Conservation (phyloP, 176 grass and related monocot genomes). For the Cenchrus purpureus region DNA sequence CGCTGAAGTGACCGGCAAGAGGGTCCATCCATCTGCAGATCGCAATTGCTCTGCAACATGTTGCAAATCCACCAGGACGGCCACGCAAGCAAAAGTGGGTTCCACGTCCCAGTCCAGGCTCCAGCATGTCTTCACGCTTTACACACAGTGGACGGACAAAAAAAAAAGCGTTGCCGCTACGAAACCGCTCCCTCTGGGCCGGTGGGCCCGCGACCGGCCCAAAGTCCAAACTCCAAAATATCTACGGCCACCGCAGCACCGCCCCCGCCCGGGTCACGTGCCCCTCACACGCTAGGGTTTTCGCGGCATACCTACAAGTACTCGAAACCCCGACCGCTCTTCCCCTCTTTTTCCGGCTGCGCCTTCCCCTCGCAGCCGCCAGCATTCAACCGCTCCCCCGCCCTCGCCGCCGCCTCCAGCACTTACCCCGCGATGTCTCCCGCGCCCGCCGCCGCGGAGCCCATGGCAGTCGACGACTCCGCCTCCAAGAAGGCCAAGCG, state of each 20-base stretch:
- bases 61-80: not conserved
- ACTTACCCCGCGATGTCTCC: slow-evolving; percentile 56
- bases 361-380: slow-evolving; percentile 42
- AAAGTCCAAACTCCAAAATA: slow-evolving; percentile 15
- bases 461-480: slow-evolving; percentile 62
- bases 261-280: slow-evolving; percentile 13
- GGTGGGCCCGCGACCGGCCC: not conserved
- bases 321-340: not conserved
- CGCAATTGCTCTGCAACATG: too few species aligned
- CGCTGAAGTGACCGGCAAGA: too few species aligned
- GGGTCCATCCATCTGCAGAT: too few species aligned
- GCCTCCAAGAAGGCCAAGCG: slow-evolving; percentile 70
- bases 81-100: not conserved
- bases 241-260: slow-evolving; percentile 2
- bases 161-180: slow-evolving; percentile 12
- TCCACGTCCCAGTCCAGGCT: not conserved
- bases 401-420: not conserved
- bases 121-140: not conserved
- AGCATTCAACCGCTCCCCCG: not conserved
- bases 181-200: not conserved
- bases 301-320: slow-evolving; percentile 42
- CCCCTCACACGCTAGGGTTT: slow-evolving; percentile 49
- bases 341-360: slow-evolving; percentile 43
- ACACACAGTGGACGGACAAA: not conserved
- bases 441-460: slow-evolving; percentile 44